A percentile compares a stretch with the other conserved stretches of the same genome.
phyloP scores from a whole-genome alignment of 495 filamentous ascomycete genomes.

The Penicillium maclennaniae region DNA sequence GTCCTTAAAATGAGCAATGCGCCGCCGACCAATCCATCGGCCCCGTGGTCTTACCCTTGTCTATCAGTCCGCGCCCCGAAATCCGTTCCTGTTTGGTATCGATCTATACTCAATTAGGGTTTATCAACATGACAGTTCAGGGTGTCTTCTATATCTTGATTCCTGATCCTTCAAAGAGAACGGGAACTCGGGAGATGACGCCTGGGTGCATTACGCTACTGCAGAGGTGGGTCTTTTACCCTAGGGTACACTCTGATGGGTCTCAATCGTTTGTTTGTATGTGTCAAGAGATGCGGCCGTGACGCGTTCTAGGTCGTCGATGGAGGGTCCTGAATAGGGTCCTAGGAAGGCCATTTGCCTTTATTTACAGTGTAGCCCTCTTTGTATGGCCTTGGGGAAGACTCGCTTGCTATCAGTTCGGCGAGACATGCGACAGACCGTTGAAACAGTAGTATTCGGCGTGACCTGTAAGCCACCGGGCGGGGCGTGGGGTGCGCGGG shows the following conservation, averaged over 20 bases:
- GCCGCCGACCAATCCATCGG: constrained; percentile 10
- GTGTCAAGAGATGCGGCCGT: background rate
- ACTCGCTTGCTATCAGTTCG: background rate
- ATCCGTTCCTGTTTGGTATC: background rate
- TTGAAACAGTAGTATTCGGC: background rate
- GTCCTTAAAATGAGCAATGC: background rate
- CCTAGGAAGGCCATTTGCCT: background rate
- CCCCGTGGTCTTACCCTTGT: constrained; percentile 7
- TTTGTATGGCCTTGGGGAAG: background rate
- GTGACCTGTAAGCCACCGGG: background rate
- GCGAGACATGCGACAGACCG: background rate
- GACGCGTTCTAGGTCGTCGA: background rate
- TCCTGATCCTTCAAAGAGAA: background rate
- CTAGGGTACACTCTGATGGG: background rate
- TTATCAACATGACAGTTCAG: background rate
- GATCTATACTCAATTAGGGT: constrained; percentile 1
- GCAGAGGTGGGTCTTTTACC: background rate
- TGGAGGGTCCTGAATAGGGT: no score
- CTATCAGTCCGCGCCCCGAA: background rate
- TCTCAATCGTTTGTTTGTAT: background rate
- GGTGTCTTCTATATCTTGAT: background rate
- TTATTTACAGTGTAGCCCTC: background rate
- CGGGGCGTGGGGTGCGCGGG: no score
- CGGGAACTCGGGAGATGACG: background rate
- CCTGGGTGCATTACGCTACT: background rate